Evolutionary conservation across 805 yeast species (phyloP), one percentile per base, ranked within the genome.

Genomic region (Metschnikowia sp.): DNA sequence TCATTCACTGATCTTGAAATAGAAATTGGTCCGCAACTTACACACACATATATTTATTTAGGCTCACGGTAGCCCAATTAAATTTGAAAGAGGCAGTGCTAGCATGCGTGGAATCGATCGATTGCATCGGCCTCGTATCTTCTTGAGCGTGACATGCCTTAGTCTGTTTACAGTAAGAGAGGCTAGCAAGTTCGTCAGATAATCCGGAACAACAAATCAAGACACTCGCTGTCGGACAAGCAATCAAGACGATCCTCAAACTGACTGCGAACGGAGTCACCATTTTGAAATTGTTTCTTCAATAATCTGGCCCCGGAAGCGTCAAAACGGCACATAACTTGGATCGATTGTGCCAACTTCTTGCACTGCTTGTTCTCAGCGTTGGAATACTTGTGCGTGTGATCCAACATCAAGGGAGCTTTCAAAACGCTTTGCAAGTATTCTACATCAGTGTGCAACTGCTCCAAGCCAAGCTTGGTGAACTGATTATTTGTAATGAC

Each of bases 401-500:
- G 40, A 22, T 39, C 46, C 37, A 67, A 46, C 37, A 59, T 54
- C 32, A 68, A 51, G 19, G 51, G 48, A 8, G 45, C 55, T 11
- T 50, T 51, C 33, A 70, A 50, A 26, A 55, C 46, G 9, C 43
- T 36, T 2, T 51, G 36, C 22, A 63, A 40, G 40, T 48, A 65
- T 8, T 57, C 57, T 31, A 70, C 53, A 51, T 72, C 77, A 5
- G 47, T 45, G 10, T 54, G 51, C 26, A 72, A 58, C 52, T 71
- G 76, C n/a, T 45, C 47, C 7, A 63, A 57, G 1, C 77, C 77
- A 2, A 22, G 22, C 19, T 51, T 57, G 46, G 58, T 63, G 52
- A 72, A 72, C 46, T 57, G 64, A 50, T 70, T 70, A 49, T 71
- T 72, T 32, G 74, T 66, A 35, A 72, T 56, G 32, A 72, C 59